Base-by-base conservation (phyloP, 2,329 filamentous ascomycete genomes). In the Cladosporium sp. region DNA sequence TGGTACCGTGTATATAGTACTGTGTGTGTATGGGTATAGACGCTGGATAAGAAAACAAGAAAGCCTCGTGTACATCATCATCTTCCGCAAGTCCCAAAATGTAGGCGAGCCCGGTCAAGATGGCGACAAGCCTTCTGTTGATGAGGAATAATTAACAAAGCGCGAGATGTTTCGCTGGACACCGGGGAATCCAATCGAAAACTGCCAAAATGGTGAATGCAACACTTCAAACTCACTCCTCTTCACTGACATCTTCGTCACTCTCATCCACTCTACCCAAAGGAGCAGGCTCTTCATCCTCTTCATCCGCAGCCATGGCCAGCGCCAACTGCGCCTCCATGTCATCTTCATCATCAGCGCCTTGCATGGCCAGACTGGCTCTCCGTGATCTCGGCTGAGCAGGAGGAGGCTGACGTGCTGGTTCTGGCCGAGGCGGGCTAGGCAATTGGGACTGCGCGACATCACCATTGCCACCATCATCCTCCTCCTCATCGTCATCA, bases 291-390 rank as follows among this genome's bases (percentile, higher is more conserved):
- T 51, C 54, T 35, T 53, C 55, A 22, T 55, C 57, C 16, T 64
- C 62, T 32, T 62, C 60, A n/a, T 63, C 61, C 27, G 62, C 64
- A 35, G 69, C 60, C 58, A 68, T 53, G 0, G 68, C 72, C 47
- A 67, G 60, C 52, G 70, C 67, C 62, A 75, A 70, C 59, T 70
- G 60, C 15, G 60, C 66, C 56, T 72, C 70, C 43, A 72, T 57
- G 65, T 63, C 61, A 52, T 68, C 65, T 12, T 68, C 66, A 1
- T 73, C 72, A 22, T 71, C 70, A 5, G 27, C 48, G 8, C 46
- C 46, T 15, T 38, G 18, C 20, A 20, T 67, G 64, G 16, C 67
- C 49, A n/a, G 49, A 54, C 33, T 50, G 50, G 41, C 43, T 38
- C 32, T 36, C 38, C 38, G 50, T 53, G 12, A 53, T 47, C 8